phyloP scores from a whole-genome alignment of 1,284 basidiomycete genomes.

The Sanguinoderma infundibulare region DNA sequence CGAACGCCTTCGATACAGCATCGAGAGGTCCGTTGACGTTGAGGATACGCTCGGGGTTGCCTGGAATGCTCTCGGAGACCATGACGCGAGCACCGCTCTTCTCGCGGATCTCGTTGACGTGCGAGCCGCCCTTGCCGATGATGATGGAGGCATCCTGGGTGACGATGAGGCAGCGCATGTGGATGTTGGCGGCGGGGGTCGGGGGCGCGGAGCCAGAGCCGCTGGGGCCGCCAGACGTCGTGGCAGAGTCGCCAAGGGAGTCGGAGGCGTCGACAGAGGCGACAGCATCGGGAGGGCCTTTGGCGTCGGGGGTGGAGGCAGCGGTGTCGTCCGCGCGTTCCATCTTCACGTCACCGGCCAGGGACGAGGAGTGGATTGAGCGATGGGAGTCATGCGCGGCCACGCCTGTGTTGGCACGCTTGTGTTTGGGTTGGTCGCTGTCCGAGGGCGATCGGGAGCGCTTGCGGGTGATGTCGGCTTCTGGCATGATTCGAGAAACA shows the following conservation, averaged over 20 bases:
- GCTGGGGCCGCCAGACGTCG: conserved; percentile 48
- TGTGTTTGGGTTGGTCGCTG: conserved; percentile 77
- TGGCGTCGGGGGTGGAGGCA: conserved; percentile 57
- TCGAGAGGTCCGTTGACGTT: conserved; percentile 98
- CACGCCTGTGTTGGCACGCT: conserved; percentile 81
- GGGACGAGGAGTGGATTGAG: conserved; percentile 47
- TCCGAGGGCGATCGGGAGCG: conserved; percentile 86
- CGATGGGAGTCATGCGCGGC: conserved; percentile 42
- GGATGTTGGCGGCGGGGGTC: conserved; percentile 76
- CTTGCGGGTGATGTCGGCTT: conserved; percentile 80
- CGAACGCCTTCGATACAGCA: conserved; percentile 99
- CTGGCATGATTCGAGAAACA: conserved; percentile 71
- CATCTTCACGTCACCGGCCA: conserved; percentile 64
- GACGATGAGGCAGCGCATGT: conserved; percentile 96
- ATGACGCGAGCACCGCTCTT: conserved; percentile 95
- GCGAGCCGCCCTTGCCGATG: conserved; percentile 95
- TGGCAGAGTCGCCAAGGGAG: conserved; percentile 35
- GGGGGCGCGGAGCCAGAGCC: conserved; percentile 35
- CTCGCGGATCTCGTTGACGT: conserved; percentile 98
- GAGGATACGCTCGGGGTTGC: conserved; percentile 97
- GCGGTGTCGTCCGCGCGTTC: conserved; percentile 59
- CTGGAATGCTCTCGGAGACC: conserved; percentile 95
- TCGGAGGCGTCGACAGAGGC: conserved; percentile 31
- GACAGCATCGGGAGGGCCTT: conserved; percentile 28
- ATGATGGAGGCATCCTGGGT: conserved; percentile 99